Base-by-base conservation (phyloP, 345 rosid species). In the Syzygium jambos region DNA sequence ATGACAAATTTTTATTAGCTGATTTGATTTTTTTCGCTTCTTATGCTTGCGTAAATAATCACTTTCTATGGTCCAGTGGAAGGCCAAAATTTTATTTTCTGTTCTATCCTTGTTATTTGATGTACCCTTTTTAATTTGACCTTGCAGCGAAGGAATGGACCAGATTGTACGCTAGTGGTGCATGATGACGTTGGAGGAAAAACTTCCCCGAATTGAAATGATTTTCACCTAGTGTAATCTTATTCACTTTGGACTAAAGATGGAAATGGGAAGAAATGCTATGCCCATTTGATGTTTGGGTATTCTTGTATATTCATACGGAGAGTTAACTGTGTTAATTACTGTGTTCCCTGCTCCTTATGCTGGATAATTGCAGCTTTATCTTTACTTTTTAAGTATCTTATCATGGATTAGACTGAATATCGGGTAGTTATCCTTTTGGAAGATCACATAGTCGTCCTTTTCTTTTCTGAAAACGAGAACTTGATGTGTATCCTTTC, bases 81-180 rank as follows among this genome's bases (percentile, higher is more conserved):
- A 17, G 80, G 80, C 22, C 38, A 34, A 68, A 68, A 68, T 68
- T 17, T 38, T 38, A 73, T 73, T 38, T 34, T 38, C n/a, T 65
- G 43, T 54, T 16, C 6, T 13, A 43, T 57, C 34, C 9, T 78
- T 9, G 51, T 30, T 73, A 19, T 53, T 46, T 86, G 29, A 13
- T 11, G 57, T 86, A 14, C 78, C 52, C 23, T 51, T 59, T 63
- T 65, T n/a, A 12, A 49, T 89, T 86, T 78, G 84, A 86, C 41
- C 83, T 15, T 86, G 93, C 98, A 98, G 99, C 99, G 4, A 98
- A 96, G 92, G 98, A 98, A 92, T 98, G 99, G 99, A 98, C 99
- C 78, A 96, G 96, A 85, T 91, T 95, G 88, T 95, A 98, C 90
- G 99, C 99, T 52, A 95, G 96, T 84, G 99, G 98, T 6, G 97